Percentiles rank a stretch among this genome's conserved stretches.
phyloP scores from a whole-genome alignment of 768 basidiomycete species.

The Mycena polygramma region DNA sequence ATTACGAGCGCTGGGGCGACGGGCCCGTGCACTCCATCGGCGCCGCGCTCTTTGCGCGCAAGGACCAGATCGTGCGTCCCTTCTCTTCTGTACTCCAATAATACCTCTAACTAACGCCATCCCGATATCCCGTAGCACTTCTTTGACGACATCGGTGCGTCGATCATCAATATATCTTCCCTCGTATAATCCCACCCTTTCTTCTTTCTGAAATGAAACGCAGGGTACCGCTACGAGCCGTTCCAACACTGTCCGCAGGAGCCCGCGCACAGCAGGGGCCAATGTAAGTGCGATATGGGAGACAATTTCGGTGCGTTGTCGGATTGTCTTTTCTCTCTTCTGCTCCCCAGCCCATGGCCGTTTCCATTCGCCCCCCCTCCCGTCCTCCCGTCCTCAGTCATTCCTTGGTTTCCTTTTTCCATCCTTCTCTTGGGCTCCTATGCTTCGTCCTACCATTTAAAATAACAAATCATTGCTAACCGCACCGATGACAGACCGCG shows the following conservation, averaged over 20 bases:
- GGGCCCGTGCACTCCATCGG: conserved; percentile 72
- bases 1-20: conserved; percentile 49
- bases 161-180: not conserved
- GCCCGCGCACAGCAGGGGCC: conserved; percentile 63
- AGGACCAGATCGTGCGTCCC: conserved; percentile 49
- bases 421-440: not conserved
- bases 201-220: too few species aligned
- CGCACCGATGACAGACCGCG: conserved; percentile 53
- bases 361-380: not conserved
- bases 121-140: not conserved
- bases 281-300: conserved; percentile 71
- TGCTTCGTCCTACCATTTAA: not conserved
- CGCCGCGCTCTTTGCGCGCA: conserved; percentile 58
- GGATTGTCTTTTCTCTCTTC: not conserved
- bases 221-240: conserved; percentile 47
- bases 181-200: not conserved
- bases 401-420: conserved; percentile 8
- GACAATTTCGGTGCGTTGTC: conserved; percentile 63
- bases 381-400: not conserved
- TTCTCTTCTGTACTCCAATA: not conserved
- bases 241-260: conserved; percentile 48
- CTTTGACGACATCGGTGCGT: not conserved
- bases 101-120: not conserved
- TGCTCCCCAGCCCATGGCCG: not conserved
- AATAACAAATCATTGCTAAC: too few species aligned